Evolutionary conservation across 257 asterid genomes (phyloP), one percentile per base, ranked within the genome.

Genomic region (Plantago major): DNA sequence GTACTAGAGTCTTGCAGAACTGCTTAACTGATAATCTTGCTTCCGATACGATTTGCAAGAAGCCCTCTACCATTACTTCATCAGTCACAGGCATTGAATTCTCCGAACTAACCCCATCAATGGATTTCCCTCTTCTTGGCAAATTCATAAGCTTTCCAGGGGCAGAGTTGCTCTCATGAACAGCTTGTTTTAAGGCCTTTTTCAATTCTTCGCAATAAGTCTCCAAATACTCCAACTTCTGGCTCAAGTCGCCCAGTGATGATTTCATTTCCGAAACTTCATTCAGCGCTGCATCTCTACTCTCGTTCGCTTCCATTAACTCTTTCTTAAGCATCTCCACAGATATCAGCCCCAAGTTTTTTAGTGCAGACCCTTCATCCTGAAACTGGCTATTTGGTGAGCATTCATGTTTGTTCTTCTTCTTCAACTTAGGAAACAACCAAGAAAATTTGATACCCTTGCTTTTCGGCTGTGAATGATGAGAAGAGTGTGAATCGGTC

Each of bases 1-100:
- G 76, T 1, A 82, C 38, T 4, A 92, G 73, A 2, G 78, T 72
- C 81, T 84, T 89, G 91, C 99, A 84, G 74, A 92, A 86, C 52
- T 89, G 97, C 73, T 79, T 86, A 9, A 86, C 94, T 0, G 99
- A 83, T 44, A 84, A 63, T 58, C 99, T 83, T 15, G 99, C 83
- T 69, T 92, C 99, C 0, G 96, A 83, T 13, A 83, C 91, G 3
- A 86, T 72, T 78, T 92, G 99, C 82, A 92, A 18, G 75, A 89
- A 89, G 0, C 94, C 97, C 76, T 92, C 97, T 17, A 81, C 77
- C 96, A 86, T 89, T 16, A 70, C 91, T 47, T 83, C 88, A 16
- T 82, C 88, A 26, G 68, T 84, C 47, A 81, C 92, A 0, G 95
- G 91, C 77, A 82, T 76, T 42, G 62, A 8, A 33, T 71, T 69